A percentile compares a stretch with the other conserved stretches of the same genome.
Conservation (phyloP, 495 filamentous ascomycete genomes). For the Penicillium desertorum region DNA sequence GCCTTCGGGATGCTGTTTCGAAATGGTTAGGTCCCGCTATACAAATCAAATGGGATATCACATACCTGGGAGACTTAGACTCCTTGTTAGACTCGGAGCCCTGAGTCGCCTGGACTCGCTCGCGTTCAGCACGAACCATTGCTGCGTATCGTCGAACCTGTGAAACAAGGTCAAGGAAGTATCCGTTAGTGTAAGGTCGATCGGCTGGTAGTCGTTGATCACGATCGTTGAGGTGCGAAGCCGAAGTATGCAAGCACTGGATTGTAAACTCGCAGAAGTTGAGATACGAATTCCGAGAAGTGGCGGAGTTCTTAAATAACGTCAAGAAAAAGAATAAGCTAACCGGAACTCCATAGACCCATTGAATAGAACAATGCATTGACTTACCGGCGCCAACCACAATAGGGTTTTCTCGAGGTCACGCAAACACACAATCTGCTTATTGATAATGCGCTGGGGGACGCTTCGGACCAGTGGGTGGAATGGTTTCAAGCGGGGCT, state of each 20-base stretch:
- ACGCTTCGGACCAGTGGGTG: conserved; percentile 73
- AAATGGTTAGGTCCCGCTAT: conserved; percentile 42
- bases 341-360: conserved; percentile 47
- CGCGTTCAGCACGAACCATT: conserved; percentile 54
- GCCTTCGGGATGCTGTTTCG: conserved; percentile 45
- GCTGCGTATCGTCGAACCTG: conserved; percentile 75
- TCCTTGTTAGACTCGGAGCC: conserved; percentile 11
- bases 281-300: conserved; percentile 66
- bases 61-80: conserved; percentile 3
- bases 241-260: conserved; percentile 78
- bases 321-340: conserved; percentile 59
- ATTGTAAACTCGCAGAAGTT: conserved; percentile 85
- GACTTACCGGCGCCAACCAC: conserved; percentile 86
- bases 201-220: conserved; percentile 80
- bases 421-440: conserved; percentile 79
- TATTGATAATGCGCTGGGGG: conserved; percentile 71
- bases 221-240: conserved; percentile 72
- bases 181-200: conserved; percentile 83
- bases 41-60: background rate
- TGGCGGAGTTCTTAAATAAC: conserved; percentile 67
- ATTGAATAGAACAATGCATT: conserved; percentile 20
- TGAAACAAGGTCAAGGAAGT: conserved; percentile 90
- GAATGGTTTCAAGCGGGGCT: conserved; percentile 66
- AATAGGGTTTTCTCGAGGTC: conserved; percentile 89
- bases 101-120: conserved; percentile 32